Evolutionary conservation across 352 stramenopile species (phyloP), one percentile per base, ranked within the genome.

Genomic region (Phytophthora fragariae): DNA sequence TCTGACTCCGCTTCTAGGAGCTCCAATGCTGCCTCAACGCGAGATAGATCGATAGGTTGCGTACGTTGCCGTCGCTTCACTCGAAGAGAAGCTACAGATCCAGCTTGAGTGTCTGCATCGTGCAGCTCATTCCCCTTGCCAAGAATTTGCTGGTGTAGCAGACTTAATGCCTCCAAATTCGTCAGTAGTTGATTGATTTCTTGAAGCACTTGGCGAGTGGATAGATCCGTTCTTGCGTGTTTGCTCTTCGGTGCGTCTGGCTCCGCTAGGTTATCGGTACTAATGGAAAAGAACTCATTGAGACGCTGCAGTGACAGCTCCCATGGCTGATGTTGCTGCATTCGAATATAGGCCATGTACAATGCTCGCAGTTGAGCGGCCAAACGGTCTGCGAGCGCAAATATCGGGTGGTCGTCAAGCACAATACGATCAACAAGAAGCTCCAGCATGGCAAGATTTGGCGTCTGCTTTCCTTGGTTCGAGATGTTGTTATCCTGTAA

Each of bases 331-430:
- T 77, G 65, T 67, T 84, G 77, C 29, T 94, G 70, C 31, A 89
- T 66, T 29, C 80, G 68, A 27, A 65, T 75, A 61, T 96, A 96
- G 1, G 83, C 79, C 2, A 69, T 64, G 37, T 88, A 87, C 6
- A 93, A 69, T 27, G 80, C 78, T 8, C 83, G 81, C 8, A 97
- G 53, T 65, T 94, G 83, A 12, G 84, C 79, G 21, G 78, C 68
- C n/a, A 95, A 56, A 50, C 87, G 79, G 41, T 97, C 92, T 27
- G 82, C 79, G 1, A 93, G 67, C 24, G 77, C 67, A 62, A 97
- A 96, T 5, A 73, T 68, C 3, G 62, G 76, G 65, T 97, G 87
- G 58, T 97, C 92, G 39, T 96, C 85, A 15, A 97, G 76, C 29
- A 91, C 80, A 53, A 97, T 64, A 2, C 71, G 73, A 46, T 88